Evolutionary conservation across 2,329 filamentous ascomycete species (phyloP), one percentile per base, ranked within the genome.

Genomic region (Fusarium metavorans): DNA sequence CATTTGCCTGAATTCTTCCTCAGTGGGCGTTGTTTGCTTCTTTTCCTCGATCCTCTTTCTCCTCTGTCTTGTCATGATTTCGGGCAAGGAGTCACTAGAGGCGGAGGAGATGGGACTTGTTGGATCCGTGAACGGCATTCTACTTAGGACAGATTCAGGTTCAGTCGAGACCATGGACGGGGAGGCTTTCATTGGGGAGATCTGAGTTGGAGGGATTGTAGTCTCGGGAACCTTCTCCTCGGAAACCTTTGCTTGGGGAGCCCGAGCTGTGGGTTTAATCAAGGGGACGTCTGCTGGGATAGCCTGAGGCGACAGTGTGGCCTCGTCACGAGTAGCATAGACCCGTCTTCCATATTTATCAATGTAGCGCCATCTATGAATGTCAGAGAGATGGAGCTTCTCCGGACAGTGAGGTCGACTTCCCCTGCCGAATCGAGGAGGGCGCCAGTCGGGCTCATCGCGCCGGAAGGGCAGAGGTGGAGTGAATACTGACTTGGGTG

Each of bases 401-500:
- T 39, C 1, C 6, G 72, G 72, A 4, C 56, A 45, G 16, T 41
- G 57, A 4, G 32, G 10, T 4, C 72, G 68, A 27, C 18, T 50
- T 3, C 54, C 39, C 11, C 75, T 48, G 1, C 62, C 64, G 37
- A 74, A 74, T 27, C 34, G 35, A 0, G 48, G 34, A 2, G 66
- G 37, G 9, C 4, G 43, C 10, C n/a, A 35, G 16, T 6, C n/a
- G 2, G 16, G 18, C 5, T n/a, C n/a, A 18, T 20, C 10, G 5
- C 52, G 27, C 1, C 72, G 58, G 4, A 74, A 54, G 6, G 72
- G 72, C 0, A 74, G 72, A 67, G 72, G 61, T 6, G 54, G 30
- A 5, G 62, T 48, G 10, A 39, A 67, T 7, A 27, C 23, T 25
- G 64, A 62, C 16, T 64, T 20, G 6, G 32, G 30, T 7, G 41